Base-by-base conservation (phyloP, 2,329 filamentous ascomycete genomes). In the Claviceps monticola region DNA sequence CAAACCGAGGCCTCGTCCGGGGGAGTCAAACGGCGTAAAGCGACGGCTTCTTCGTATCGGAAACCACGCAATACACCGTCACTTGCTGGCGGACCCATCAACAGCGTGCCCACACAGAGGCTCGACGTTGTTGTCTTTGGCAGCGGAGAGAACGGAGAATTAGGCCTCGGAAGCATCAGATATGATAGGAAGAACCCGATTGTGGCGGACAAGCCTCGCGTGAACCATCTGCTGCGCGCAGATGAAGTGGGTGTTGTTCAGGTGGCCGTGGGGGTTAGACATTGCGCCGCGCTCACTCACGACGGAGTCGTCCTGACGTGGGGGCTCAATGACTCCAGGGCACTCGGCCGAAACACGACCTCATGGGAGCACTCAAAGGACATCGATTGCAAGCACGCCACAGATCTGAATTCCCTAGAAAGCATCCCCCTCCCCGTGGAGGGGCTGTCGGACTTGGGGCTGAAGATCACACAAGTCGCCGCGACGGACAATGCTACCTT, bases 401-500 rank as follows among this genome's bases (percentile, higher is more conserved):
- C 5, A 19, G 74, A 72, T 13, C 62, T 83, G 57, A 83, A 83
- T 59, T 72, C 79, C 3, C 64, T 72, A 21, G 80, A 84, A 59
- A 72, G 75, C 48, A 79, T 74, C 2, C 82, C 82, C 1, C 17
- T 45, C 16, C 51, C 54, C 7, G 70, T 71, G 7, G 69, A 83
- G 6, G 69, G 73, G 17, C 64, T 53, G 74, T 74, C 46, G 2
- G 68, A 73, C 48, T 71, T 71, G 45, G 75, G 75, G 2, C 65
- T 71, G 8, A 79, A 70, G 13, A 83, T 84, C 55, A 74, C 75
- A 11, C 73, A 79, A 55, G 69, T 86, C 48, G 74, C 72, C 45
- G 80, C 80, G 38, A 76, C 75, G n/a, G 80, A 85, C 59, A 81
- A 78, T 60, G 78, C 80, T 42, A 83, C 80, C 1, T 86, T 88